A percentile compares a stretch with the other conserved stretches of the same genome.
Conservation (phyloP, 176 grass and related monocot genomes). For the Avena atlantica region DNA sequence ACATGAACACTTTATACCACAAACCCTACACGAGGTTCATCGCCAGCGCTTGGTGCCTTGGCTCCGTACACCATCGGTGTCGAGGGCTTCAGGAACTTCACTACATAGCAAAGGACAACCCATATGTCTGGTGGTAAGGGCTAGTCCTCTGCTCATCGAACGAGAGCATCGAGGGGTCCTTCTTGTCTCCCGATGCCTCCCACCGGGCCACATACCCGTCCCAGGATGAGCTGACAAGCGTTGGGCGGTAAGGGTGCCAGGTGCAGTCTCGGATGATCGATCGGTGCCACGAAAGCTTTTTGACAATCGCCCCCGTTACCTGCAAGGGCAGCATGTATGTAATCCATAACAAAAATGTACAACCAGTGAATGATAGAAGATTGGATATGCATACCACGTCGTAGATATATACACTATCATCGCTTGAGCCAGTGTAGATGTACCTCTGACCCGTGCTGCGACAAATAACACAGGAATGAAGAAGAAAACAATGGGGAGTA, state of each 20-base stretch:
- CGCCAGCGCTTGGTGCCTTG: too few species aligned
- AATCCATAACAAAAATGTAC: background rate
- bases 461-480: conserved; percentile 28
- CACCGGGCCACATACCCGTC: conserved; percentile 73
- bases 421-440: conserved; percentile 94
- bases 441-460: conserved; percentile 94
- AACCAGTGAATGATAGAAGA: conserved; percentile 13
- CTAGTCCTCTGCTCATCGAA: conserved; percentile 24
- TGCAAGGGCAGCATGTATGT: conserved; percentile 32
- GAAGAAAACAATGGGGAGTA: conserved; percentile 12
- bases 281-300: conserved; percentile 71
- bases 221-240: conserved; percentile 83
- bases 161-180: conserved; percentile 32
- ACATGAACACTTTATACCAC: background rate
- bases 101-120: conserved; percentile 42
- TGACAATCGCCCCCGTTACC: conserved; percentile 57
- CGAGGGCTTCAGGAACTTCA: background rate
- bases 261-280: conserved; percentile 84
- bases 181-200: conserved; percentile 60
- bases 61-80: background rate
- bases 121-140: conserved; percentile 25
- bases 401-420: conserved; percentile 80
- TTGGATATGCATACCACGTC: conserved; percentile 67
- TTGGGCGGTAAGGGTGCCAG: conserved; percentile 78
- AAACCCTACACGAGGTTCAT: background rate